Conservation (phyloP, 2,329 filamentous ascomycete species). For the Paecilomyces variotii region DNA sequence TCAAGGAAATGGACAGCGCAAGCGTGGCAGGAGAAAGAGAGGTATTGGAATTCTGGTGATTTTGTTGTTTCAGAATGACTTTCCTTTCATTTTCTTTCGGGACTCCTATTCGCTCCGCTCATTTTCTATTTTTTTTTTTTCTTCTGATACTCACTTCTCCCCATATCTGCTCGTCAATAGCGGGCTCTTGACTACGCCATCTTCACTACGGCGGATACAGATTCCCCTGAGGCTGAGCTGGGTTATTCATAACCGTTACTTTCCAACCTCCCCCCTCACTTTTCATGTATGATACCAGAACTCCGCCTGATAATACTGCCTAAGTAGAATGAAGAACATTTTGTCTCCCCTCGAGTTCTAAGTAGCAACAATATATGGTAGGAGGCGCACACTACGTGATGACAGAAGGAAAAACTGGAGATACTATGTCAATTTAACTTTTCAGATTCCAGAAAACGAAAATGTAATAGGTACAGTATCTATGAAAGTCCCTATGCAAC, state of each 20-base stretch:
- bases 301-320: background rate
- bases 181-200: background rate
- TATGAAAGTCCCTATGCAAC: background rate
- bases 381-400: background rate
- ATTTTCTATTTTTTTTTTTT: background rate
- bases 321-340: background rate
- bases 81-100: background rate
- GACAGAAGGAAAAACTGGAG: background rate
- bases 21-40: background rate
- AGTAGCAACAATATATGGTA: background rate
- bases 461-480: background rate
- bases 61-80: background rate
- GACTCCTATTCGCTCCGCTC: background rate
- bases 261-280: background rate
- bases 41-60: constrained; percentile 2
- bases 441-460: background rate
- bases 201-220: background rate
- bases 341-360: background rate
- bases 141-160: background rate
- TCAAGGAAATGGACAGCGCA: constrained; percentile 14
- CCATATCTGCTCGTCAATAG: background rate
- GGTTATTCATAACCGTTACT: background rate
- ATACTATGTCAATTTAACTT: background rate
- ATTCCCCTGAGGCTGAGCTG: background rate
- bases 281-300: background rate